Base-by-base conservation (phyloP, 2,329 filamentous ascomycete species). In the Fusarium protoensiforme region DNA sequence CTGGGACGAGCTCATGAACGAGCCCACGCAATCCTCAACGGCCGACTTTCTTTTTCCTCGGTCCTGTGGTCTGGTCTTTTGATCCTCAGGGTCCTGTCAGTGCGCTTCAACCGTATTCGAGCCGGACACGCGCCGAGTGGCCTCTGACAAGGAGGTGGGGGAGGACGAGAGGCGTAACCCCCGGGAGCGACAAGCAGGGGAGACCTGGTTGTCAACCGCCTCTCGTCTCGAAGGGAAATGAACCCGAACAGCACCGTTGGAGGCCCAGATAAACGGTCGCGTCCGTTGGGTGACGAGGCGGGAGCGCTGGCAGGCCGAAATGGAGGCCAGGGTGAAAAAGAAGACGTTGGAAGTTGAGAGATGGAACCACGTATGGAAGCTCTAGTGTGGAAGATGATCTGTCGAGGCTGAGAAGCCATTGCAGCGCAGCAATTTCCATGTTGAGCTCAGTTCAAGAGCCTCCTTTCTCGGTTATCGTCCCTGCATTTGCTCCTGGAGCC, bases 151-250 rank as follows among this genome's bases (percentile, higher is more conserved):
- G 56, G 61, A 53, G 57, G 61, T 61, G 53, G 54, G 41, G 24
- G 51, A 48, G 58, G 59, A 68, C 64, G 63, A 39, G 18, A 64
- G 39, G 39, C 67, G 48, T 22, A 56, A 38, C 53, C 48, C 56
- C 24, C 39, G 22, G 46, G 64, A 38, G 57, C 69, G 67, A 76
- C 71, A 78, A 56, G 69, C 76, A 77, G 76, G 76, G 76, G 69
- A 77, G 54, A 67, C 76, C 76, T 41, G 71, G 74, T 57, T 65
- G 71, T 66, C 46, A 58, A 65, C 35, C 14, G 57, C 27, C 14
- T 60, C 61, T 56, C 54, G 64, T 35, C 59, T 38, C 48, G 27
- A 64, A 36, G 53, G 61, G 62, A 67, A 61, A 56, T 36, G 57
- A 67, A 38, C 59, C 33, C 27, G 7, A 43, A 36, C n/a, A 64